phyloP scores from a whole-genome alignment of 2,329 filamentous ascomycete species.

The Cladophialophora carrionii region DNA sequence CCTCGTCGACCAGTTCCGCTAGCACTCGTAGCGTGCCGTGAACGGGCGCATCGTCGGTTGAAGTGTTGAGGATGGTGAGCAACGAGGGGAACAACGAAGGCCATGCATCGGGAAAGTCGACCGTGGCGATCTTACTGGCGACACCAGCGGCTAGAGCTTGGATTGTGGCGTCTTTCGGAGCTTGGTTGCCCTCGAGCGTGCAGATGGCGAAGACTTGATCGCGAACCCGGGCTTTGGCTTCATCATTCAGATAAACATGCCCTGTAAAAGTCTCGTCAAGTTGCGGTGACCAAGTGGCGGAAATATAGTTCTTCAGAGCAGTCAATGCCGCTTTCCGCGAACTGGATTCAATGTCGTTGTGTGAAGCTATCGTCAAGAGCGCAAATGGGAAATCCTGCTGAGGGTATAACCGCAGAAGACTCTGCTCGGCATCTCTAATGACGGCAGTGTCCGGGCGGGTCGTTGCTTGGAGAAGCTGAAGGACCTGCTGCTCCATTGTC shows the following conservation, averaged over 20 bases:
- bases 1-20: constrained; percentile 87
- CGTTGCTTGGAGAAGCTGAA: constrained; percentile 83
- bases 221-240: constrained; percentile 73
- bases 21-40: constrained; percentile 90
- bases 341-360: constrained; percentile 70
- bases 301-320: constrained; percentile 78
- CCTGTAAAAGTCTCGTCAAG: constrained; percentile 69
- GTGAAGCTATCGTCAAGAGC: constrained; percentile 77
- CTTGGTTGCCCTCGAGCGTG: constrained; percentile 60
- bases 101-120: constrained; percentile 95
- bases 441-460: constrained; percentile 69
- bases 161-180: constrained; percentile 29
- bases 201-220: constrained; percentile 75
- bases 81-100: constrained; percentile 82
- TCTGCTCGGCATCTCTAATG: constrained; percentile 78
- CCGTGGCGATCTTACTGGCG: constrained; percentile 90
- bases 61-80: constrained; percentile 71
- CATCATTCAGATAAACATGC: constrained; percentile 70
- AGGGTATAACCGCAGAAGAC: constrained; percentile 71
- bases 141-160: constrained; percentile 68
- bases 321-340: constrained; percentile 83
- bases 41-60: constrained; percentile 75
- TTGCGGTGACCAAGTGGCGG: constrained; percentile 78
- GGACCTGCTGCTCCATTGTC: constrained; percentile 86
- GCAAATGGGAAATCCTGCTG: constrained; percentile 74